Evolutionary conservation across 2,329 filamentous ascomycete genomes (phyloP), one percentile per base, ranked within the genome.

Genomic region (Madurella fahalii): DNA sequence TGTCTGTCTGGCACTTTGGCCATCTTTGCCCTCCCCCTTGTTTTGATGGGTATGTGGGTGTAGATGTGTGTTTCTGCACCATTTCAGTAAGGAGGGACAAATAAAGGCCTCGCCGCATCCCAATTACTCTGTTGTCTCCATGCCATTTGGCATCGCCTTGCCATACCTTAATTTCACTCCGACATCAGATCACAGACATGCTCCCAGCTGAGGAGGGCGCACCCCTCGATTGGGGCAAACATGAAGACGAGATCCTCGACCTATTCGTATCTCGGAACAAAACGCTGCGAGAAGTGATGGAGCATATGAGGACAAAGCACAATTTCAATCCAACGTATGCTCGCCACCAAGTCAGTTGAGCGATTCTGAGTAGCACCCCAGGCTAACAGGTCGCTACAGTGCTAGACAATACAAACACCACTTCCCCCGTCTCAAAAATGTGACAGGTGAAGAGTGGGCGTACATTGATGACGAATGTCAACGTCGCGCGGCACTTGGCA

Each of bases 331-430:
- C 44, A 47, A 47, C 5, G 44, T 47, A 32, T 31, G 43, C n/a
- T 7, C 13, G 9, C 17, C 7, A 3, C 11, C 43, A 32, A 7
- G 3, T n/a, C 12, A 25, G 7, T 8, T 31, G 18, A 34, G 7
- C 31, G 7, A 34, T 34, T 13, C 5, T 31, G n/a, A n/a, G n/a
- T n/a, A n/a, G n/a, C n/a, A n/a, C n/a, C n/a, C n/a, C n/a, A n/a
- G 11, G 43, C 17, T 31, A n/a, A 45, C 9, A 12, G 20, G 17
- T 43, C 15, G n/a, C 9, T 15, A 34, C 11, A 54, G 52, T 7
- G 52, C 40, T 5, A 40, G 46, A 15, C 52, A 54, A 31, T 54
- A 54, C 47, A 54, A 54, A 41, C 16, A 37, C 15, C 52, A 40
- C 40, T 50, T 50, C 30, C 4, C 2, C 2, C 12, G 41, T n/a